Base-by-base conservation (phyloP, 2,329 filamentous ascomycete genomes). In the Grosmannia serpens region DNA sequence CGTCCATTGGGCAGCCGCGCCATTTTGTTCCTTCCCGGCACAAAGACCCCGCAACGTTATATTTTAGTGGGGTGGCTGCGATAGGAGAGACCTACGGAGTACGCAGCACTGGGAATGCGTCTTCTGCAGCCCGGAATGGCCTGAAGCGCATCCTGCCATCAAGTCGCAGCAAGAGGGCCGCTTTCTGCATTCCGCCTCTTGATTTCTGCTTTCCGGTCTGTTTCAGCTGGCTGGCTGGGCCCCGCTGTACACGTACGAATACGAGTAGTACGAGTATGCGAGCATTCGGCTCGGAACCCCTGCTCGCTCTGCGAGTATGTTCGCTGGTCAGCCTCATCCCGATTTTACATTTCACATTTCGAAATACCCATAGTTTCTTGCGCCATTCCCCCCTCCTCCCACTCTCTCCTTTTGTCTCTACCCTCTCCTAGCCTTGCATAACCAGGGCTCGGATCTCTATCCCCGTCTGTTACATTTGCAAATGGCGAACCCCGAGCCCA, bases 11-110 rank as follows among this genome's bases (percentile, higher is more conserved):
- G 51, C 20, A 53, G 33, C 51, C 29, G 51, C 31, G 22, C 22
- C 27, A 22, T 13, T 22, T 29, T 35, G 29, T 29, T 11, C 17
- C 27, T 31, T 46, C 35, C 26, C 35, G 15, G 38, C 27, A 27
- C 8, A 31, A 44, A 9, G 24, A 54, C 53, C 53, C 53, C 53
- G 53, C 53, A 55, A 46, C 53, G 53, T 55, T 55, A 38, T 54
- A 54, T 46, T 55, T 52, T 44, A 55, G 53, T 22, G 53, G 38
- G 52, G 53, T 44, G 20, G 35, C 11, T 50, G 26, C 24, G 13
- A 13, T 49, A 22, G 22, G 17, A 26, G 17, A 26, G 46, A 26
- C 22, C 46, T 49, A 41, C 38, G 7, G 8, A 5, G 38, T 41
- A 41, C 38, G 13, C 17, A 15, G 17, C 38, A 41, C 4, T 7